phyloP scores from a whole-genome alignment of 2,329 filamentous ascomycete species.

The Metarhizium sp. region DNA sequence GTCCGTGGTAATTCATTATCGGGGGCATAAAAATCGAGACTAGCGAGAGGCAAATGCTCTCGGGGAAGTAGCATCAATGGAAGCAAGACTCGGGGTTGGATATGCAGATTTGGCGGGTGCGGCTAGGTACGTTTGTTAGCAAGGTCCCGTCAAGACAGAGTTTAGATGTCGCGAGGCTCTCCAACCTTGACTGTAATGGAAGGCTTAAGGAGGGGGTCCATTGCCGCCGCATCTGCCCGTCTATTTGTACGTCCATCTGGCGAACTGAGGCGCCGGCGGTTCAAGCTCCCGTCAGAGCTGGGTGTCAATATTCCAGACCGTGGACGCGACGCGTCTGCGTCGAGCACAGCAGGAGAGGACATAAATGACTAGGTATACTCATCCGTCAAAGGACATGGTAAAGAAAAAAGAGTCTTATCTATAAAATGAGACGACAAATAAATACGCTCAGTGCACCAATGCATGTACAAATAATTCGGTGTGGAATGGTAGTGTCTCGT shows the following conservation, averaged over 20 bases:
- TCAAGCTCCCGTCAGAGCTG: constrained; percentile 28
- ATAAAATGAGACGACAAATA: not conserved
- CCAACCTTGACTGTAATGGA: constrained; percentile 44
- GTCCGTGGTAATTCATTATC: constrained; percentile 41
- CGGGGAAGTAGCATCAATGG: constrained; percentile 55
- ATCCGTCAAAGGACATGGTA: constrained; percentile 5
- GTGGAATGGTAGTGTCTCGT: not conserved
- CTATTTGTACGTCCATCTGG: constrained; percentile 25
- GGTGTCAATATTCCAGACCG: constrained; percentile 31
- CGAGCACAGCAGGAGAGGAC: constrained; percentile 23
- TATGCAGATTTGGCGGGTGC: constrained; percentile 42
- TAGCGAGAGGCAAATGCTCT: constrained; percentile 49
- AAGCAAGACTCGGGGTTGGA: constrained; percentile 45
- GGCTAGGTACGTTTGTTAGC: constrained; percentile 31
- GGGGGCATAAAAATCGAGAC: constrained; percentile 45
- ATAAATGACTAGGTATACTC: constrained; percentile 14
- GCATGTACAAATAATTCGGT: not conserved
- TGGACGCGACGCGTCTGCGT: constrained; percentile 41
- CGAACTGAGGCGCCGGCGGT: constrained; percentile 22
- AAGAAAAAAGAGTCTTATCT: constrained; percentile 7
- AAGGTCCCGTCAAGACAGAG: not conserved
- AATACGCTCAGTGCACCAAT: not conserved
- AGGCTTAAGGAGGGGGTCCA: constrained; percentile 42
- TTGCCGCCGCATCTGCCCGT: constrained; percentile 27
- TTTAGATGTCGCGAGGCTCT: not conserved